Evolutionary conservation across 805 yeast species (phyloP), one percentile per base, ranked within the genome.

Genomic region (Lipomyces spencermartinsiae): DNA sequence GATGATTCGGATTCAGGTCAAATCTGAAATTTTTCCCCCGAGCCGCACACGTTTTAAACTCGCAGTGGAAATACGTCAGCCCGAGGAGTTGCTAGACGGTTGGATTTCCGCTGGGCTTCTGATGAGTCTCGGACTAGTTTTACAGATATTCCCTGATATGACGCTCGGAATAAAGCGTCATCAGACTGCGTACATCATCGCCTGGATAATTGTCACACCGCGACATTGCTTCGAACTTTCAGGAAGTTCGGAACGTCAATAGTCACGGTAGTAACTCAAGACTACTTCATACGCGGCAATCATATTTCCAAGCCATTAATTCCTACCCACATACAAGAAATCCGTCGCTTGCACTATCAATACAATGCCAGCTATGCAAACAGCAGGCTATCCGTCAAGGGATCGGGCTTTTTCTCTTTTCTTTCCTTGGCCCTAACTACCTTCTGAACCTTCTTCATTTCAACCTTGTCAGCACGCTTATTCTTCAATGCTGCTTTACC

Each of bases 401-500:
- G 72, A 61, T 69, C 68, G 1, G 46, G 59, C 7, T 71, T 71
- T 35, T 56, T 61, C 61, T 43, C 63, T 34, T 35, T 51, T 19
- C 62, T 35, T 57, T 69, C 71, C 51, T 58, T 65, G n/a, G 59
- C 59, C 59, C 56, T 62, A 37, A 62, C 61, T 4, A 19, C 25
- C 58, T 64, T 65, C 25, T 56, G 59, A n/a, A 68, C 64, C 68
- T 69, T 68, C 58, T 56, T 58, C 61, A 54, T 54, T 34, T 64
- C 68, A 16, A 63, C 66, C 53, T 63, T 46, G 33, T 91, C 93
- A 62, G 90, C 86, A 81, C 98, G 88, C 51, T 86, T 79, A 72
- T 84, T 85, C 57, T 97, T 97, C 73, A 87, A 88, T 63, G 84
- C 86, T 2, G 98, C 98, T 64, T 90, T 88, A 77, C 90, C 86